Evolutionary conservation across 306 rosid genomes (phyloP).

Genomic region (Prunus kanzakura): DNA sequence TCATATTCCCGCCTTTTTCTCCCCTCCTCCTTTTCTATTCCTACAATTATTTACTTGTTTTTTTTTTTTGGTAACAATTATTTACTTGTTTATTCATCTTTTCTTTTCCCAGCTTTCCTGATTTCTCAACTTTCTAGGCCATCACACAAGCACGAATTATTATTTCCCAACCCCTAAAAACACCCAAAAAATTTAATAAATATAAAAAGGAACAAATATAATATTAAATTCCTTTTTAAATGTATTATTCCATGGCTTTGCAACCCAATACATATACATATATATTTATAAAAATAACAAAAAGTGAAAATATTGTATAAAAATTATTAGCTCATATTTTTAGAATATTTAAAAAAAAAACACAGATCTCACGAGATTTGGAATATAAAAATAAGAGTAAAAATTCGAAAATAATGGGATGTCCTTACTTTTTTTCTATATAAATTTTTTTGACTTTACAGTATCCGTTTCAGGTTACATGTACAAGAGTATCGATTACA

Average conservation of each 20-base stretch:
- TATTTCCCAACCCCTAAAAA: not conserved
- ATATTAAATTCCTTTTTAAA: not conserved
- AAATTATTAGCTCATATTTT: not conserved
- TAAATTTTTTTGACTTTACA: not conserved
- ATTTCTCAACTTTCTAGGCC: not conserved
- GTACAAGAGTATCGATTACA: not conserved
- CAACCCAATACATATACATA: not conserved
- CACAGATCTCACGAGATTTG: not conserved
- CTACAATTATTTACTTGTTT: not conserved
- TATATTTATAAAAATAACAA: too few relatives aligned
- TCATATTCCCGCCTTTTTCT: not conserved
- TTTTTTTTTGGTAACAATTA: too few relatives aligned
- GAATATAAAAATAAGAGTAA: not conserved
- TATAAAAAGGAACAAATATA: too few relatives aligned
- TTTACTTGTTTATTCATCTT: not conserved
- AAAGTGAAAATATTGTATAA: not conserved
- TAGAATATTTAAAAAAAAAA: not conserved
- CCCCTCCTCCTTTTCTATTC: not conserved
- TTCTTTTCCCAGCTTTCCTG: not conserved
- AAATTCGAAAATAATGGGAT: not conserved
- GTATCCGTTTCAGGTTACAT: not conserved
- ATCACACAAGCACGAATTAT: not conserved
- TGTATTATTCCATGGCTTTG: not conserved
- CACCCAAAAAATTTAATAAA: too few relatives aligned
- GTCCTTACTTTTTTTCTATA: not conserved